Conservation (phyloP, 1,284 basidiomycete species). For the Irpex rosettiformis region DNA sequence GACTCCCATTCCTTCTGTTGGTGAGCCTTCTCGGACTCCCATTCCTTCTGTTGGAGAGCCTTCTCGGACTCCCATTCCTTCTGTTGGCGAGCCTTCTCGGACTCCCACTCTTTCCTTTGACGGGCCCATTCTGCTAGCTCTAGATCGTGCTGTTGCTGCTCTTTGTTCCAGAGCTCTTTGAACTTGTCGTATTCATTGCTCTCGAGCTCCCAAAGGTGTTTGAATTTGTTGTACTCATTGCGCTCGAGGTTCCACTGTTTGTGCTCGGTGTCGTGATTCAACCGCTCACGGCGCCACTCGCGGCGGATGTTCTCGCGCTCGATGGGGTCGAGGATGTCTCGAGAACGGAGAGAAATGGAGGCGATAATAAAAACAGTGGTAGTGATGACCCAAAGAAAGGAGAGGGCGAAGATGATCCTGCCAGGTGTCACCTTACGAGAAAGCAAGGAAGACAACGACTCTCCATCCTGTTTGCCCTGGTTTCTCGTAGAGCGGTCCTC, state of each 20-base stretch:
- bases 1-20: slow-evolving; percentile 6
- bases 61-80: slow-evolving; percentile 7
- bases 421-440: neutral
- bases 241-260: neutral
- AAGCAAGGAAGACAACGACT: neutral
- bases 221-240: neutral
- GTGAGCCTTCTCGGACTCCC: too few species aligned
- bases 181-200: neutral
- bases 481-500: neutral
- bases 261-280: neutral
- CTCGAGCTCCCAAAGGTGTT: neutral
- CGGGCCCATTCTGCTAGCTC: slow-evolving; percentile 11
- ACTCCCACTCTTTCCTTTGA: slow-evolving; percentile 6
- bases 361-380: neutral
- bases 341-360: neutral
- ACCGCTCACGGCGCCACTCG: neutral
- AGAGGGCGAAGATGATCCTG: neutral
- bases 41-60: too few species aligned
- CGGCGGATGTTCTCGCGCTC: slow-evolving; percentile 2
- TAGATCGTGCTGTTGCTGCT: neutral
- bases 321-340: slow-evolving; percentile 4
- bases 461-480: neutral
- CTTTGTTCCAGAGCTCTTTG: neutral
- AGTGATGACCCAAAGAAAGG: too few species aligned
- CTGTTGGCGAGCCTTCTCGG: too few species aligned